Evolutionary conservation across 2,329 filamentous ascomycete genomes (phyloP).

Genomic region (Penicillium glabrum): DNA sequence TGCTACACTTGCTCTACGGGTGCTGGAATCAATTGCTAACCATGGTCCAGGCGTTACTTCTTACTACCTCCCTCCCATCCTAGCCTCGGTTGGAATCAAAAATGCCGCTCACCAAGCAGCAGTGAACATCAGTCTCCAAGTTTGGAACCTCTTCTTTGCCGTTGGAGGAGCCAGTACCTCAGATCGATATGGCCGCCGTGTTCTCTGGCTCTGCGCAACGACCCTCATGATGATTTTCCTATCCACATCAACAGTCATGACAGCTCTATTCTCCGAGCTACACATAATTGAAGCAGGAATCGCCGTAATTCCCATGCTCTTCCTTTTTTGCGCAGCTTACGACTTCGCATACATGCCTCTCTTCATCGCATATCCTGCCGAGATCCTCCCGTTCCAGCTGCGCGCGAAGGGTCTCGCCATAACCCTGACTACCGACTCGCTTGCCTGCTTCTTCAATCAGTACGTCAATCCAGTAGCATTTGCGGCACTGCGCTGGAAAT

Average conservation of each 20-base stretch:
- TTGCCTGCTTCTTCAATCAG: slow-evolving; percentile 40
- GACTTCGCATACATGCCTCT: slow-evolving; percentile 31
- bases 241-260: slow-evolving; percentile 21
- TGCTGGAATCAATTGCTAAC: neutral
- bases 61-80: slow-evolving; percentile 40
- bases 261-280: slow-evolving; percentile 22
- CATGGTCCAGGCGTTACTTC: slow-evolving; percentile 22
- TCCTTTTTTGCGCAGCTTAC: slow-evolving; percentile 32
- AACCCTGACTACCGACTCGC: slow-evolving; percentile 25
- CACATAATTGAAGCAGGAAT: slow-evolving; percentile 23
- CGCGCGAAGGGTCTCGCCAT: slow-evolving; percentile 37
- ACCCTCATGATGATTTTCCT: slow-evolving; percentile 23
- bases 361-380: slow-evolving; percentile 29
- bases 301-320: slow-evolving; percentile 38
- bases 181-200: slow-evolving; percentile 22
- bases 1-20: neutral
- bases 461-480: slow-evolving; percentile 47
- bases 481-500: slow-evolving; percentile 39
- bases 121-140: slow-evolving; percentile 24
- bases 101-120: slow-evolving; percentile 26
- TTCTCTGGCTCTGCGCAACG: slow-evolving; percentile 22
- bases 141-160: slow-evolving; percentile 25
- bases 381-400: slow-evolving; percentile 37
- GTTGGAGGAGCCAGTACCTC: slow-evolving; percentile 20
- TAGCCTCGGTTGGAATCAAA: slow-evolving; percentile 33